Evolutionary conservation across 441 rosid genomes (phyloP).

Genomic region (Rhodomyrtus psidioides): DNA sequence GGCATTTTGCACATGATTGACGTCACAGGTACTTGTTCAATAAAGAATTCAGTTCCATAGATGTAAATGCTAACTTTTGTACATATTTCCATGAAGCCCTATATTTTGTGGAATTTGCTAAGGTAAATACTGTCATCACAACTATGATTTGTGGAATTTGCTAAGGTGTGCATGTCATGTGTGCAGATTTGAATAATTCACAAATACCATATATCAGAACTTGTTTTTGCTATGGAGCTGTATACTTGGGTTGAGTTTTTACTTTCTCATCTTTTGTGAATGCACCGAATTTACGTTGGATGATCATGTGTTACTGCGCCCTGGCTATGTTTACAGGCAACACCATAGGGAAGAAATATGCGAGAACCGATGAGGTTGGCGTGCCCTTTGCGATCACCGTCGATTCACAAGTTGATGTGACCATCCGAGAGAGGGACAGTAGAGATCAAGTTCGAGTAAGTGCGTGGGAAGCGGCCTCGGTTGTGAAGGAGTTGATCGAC

Average conservation of each 20-base stretch:
- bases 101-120: background rate
- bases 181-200: background rate
- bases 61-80: background rate
- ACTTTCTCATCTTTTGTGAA: background rate
- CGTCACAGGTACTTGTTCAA: slow-evolving; percentile 40
- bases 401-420: slow-evolving; percentile 45
- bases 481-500: slow-evolving; percentile 43
- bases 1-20: slow-evolving; percentile 69
- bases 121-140: background rate
- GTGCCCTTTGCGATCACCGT: slow-evolving; percentile 72
- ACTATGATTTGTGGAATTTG: background rate
- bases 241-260: background rate
- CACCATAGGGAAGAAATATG: slow-evolving; percentile 67
- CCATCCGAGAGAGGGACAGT: slow-evolving; percentile 70
- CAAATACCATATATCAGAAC: background rate
- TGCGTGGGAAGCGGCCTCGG: slow-evolving; percentile 40
- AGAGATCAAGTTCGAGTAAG: slow-evolving; percentile 60
- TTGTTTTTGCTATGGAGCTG: background rate
- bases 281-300: background rate
- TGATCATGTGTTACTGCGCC: background rate
- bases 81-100: background rate
- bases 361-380: slow-evolving; percentile 69
- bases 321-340: slow-evolving; percentile 30
- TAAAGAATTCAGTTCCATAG: background rate
- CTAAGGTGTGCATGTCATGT: background rate